phyloP scores from a whole-genome alignment of 2,329 filamentous ascomycete genomes.

The Dichotomopilus funicola region DNA sequence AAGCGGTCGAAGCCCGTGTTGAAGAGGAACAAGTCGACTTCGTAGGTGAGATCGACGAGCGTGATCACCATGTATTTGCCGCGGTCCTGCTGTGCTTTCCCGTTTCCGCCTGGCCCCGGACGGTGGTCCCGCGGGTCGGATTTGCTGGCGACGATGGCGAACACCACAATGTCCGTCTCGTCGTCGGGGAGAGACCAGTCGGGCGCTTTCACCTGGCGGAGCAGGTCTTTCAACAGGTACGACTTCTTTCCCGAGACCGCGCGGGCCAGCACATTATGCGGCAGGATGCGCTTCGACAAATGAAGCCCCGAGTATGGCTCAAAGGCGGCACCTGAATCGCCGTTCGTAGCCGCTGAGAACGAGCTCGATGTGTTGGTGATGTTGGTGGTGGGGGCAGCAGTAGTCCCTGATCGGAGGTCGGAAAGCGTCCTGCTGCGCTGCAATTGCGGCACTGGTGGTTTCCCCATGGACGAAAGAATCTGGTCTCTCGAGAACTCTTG shows the following conservation, averaged over 20 bases:
- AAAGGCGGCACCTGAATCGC: conserved; percentile 44
- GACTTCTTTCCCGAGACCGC: conserved; percentile 72
- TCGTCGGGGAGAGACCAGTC: conserved; percentile 74
- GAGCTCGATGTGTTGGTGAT: conserved; percentile 7
- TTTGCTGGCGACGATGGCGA: conserved; percentile 83
- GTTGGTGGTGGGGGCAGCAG: too few species aligned
- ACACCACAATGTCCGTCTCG: conserved; percentile 82
- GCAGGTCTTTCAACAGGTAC: conserved; percentile 71
- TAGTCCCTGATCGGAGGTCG: conserved; percentile 21
- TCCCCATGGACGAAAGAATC: conserved; percentile 39
- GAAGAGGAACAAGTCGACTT: conserved; percentile 88
- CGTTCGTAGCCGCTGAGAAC: conserved; percentile 19
- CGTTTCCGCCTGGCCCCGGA: conserved; percentile 36
- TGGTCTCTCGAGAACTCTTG: conserved; percentile 59
- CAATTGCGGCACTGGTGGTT: conserved; percentile 27
- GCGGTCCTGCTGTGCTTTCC: conserved; percentile 48
- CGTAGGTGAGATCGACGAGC: conserved; percentile 82
- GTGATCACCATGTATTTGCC: conserved; percentile 92
- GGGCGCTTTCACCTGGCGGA: conserved; percentile 75
- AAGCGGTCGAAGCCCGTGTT: conserved; percentile 84
- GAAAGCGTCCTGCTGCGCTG: conserved; percentile 41
- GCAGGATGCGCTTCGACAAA: conserved; percentile 73
- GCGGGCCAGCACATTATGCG: conserved; percentile 71
- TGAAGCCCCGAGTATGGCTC: conserved; percentile 84
- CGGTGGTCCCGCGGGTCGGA: conserved; percentile 66